A percentile compares a stretch with the other conserved stretches of the same genome.
These are phyloP conservation scores for Xylaria sp. DNA, from an alignment of 2,329 filamentous ascomycete species.

Conservation along the genomic window DNA sequence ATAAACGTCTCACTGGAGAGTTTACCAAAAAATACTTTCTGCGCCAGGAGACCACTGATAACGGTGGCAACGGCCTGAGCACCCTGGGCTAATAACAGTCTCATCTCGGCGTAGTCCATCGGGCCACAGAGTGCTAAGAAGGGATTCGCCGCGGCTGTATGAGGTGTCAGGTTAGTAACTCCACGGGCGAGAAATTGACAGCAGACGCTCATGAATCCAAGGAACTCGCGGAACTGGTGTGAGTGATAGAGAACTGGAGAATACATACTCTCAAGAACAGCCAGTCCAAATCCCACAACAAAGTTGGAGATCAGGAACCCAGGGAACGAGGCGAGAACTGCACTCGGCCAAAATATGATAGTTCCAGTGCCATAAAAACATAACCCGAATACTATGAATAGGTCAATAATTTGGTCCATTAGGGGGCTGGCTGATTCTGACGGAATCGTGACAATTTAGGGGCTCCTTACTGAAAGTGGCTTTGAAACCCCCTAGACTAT, in stretches of 20 bases:
- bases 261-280: constrained; percentile 59
- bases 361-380: constrained; percentile 69
- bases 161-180: constrained; percentile 6
- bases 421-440: neutral
- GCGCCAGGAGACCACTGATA: constrained; percentile 65
- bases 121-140: constrained; percentile 69
- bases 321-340: constrained; percentile 66
- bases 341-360: constrained; percentile 83
- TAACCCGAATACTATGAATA: constrained; percentile 54
- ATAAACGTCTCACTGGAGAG: constrained; percentile 38
- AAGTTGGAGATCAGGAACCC: constrained; percentile 72
- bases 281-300: constrained; percentile 71
- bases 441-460: neutral
- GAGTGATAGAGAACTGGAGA: neutral
- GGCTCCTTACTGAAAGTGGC: constrained; percentile 57
- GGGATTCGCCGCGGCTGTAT: constrained; percentile 62
- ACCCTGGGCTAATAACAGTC: constrained; percentile 69
- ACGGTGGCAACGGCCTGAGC: constrained; percentile 72
- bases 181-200: no score
- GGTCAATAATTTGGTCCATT: constrained; percentile 3
- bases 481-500: constrained; percentile 62
- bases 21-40: constrained; percentile 66
- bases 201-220: no score
- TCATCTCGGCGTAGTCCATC: constrained; percentile 64
- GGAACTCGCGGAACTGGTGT: no score